Conservation (phyloP, 2,329 filamentous ascomycete species). For the Trichoderma guizhouense region DNA sequence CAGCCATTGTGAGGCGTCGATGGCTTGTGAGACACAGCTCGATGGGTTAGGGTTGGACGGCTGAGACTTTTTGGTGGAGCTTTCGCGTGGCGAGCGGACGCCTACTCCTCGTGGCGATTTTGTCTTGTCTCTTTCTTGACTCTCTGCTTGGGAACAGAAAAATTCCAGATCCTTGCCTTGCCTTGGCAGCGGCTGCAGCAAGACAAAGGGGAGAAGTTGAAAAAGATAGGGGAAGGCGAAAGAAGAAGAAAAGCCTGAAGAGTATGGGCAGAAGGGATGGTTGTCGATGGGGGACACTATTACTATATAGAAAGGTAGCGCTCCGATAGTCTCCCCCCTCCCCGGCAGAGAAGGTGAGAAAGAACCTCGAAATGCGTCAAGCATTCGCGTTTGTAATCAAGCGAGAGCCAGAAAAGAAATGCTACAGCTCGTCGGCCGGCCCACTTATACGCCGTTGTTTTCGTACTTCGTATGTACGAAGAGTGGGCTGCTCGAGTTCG, state of each 20-base stretch:
- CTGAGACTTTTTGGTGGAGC: slow-evolving; percentile 15
- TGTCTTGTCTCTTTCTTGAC: neutral
- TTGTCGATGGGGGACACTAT: neutral
- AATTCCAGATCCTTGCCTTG: neutral
- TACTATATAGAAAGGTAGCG: slow-evolving; percentile 11
- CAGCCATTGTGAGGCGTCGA: slow-evolving; percentile 12
- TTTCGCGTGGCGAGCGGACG: slow-evolving; percentile 2
- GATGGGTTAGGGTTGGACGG: neutral
- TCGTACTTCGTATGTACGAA: slow-evolving; percentile 15
- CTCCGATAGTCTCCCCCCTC: neutral
- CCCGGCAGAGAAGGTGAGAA: neutral
- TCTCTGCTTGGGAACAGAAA: neutral
- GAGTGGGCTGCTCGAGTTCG: neutral
- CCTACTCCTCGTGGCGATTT: neutral
- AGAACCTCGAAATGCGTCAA: neutral
- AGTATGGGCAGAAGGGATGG: neutral
- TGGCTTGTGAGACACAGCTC: neutral
- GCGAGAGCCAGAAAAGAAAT: neutral
- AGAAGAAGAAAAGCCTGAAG: neutral
- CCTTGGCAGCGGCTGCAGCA: neutral
- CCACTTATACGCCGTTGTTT: slow-evolving; percentile 1
- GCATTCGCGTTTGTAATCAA: neutral
- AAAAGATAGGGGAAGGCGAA: neutral
- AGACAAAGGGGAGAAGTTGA: neutral
- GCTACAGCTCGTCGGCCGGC: slow-evolving; percentile 1